phyloP scores from a whole-genome alignment of 2,329 filamentous ascomycete species.

The Mollisiaceae sp. region DNA sequence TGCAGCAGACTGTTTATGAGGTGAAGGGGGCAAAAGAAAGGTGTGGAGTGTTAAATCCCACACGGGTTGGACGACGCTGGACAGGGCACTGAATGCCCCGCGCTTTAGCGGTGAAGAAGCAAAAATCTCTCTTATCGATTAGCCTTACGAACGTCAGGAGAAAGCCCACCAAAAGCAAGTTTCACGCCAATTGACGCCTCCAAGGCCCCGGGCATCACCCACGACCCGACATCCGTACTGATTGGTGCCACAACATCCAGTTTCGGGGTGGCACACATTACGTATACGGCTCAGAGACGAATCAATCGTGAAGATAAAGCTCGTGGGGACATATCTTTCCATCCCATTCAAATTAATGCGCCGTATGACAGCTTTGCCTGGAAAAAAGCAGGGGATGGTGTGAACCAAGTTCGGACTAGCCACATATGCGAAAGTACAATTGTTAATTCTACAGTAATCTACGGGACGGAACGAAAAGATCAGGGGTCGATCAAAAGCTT shows the following conservation, averaged over 20 bases:
- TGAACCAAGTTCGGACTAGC: slow-evolving; percentile 4
- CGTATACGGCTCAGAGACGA: slow-evolving; percentile 3
- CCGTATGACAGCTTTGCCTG: not conserved
- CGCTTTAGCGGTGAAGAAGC: slow-evolving; percentile 7
- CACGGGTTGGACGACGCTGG: not conserved
- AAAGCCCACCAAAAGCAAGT: slow-evolving; percentile 18
- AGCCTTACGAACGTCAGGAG: not conserved
- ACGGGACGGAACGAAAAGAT: slow-evolving; percentile 25
- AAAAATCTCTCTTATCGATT: slow-evolving; percentile 24
- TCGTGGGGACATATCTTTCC: slow-evolving; percentile 8
- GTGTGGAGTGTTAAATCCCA: not conserved
- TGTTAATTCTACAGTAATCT: slow-evolving; percentile 39
- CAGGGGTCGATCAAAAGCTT: slow-evolving; percentile 15
- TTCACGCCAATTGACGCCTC: not conserved
- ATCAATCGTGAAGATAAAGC: slow-evolving; percentile 2
- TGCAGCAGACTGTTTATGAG: not conserved
- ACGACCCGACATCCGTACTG: not conserved
- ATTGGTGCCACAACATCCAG: slow-evolving; percentile 5
- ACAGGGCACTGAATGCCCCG: not conserved
- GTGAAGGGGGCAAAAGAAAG: not conserved
- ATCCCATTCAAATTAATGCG: not conserved
- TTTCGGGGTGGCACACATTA: slow-evolving; percentile 3
- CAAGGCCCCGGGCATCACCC: not conserved
- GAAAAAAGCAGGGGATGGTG: not conserved
- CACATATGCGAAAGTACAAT: slow-evolving; percentile 5